Evolutionary conservation across 176 grass and related monocot genomes (phyloP).

Genomic region (Chloris gayana): DNA sequence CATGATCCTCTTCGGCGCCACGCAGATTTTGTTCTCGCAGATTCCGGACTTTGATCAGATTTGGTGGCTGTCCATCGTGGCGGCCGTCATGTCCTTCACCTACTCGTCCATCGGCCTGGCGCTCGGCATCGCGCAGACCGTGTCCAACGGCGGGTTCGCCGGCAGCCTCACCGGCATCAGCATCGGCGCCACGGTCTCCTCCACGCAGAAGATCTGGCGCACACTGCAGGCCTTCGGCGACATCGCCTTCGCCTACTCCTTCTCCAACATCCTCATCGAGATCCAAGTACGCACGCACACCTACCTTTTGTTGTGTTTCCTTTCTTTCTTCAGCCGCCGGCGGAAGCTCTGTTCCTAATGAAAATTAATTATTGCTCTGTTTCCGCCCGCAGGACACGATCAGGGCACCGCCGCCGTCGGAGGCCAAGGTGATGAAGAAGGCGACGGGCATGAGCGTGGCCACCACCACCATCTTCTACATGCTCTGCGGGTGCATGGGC

Average conservation of each 20-base stretch:
- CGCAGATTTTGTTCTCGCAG: conserved; percentile 57
- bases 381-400: conserved; percentile 52
- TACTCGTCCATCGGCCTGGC: conserved; percentile 46
- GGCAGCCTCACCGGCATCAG: conserved; percentile 47
- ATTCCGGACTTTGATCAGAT: conserved; percentile 53
- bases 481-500: conserved; percentile 61
- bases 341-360: too few species aligned
- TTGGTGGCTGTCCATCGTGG: conserved; percentile 52
- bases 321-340: too few species aligned
- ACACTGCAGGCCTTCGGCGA: conserved; percentile 53
- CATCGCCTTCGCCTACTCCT: conserved; percentile 61
- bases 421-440: conserved; percentile 62
- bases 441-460: conserved; percentile 40
- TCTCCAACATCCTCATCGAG: conserved; percentile 52
- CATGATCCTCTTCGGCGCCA: conserved; percentile 53
- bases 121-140: conserved; percentile 40
- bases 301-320: too few species aligned
- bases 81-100: conserved; percentile 58
- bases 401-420: conserved; percentile 54
- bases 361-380: background rate
- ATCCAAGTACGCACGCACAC: conserved; percentile 47
- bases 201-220: conserved; percentile 39
- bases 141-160: conserved; percentile 39
- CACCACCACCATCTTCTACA: conserved; percentile 52
- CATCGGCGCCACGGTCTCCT: conserved; percentile 26